Conservation (phyloP, 495 filamentous ascomycete species). For the Astrocystis sublimbata region DNA sequence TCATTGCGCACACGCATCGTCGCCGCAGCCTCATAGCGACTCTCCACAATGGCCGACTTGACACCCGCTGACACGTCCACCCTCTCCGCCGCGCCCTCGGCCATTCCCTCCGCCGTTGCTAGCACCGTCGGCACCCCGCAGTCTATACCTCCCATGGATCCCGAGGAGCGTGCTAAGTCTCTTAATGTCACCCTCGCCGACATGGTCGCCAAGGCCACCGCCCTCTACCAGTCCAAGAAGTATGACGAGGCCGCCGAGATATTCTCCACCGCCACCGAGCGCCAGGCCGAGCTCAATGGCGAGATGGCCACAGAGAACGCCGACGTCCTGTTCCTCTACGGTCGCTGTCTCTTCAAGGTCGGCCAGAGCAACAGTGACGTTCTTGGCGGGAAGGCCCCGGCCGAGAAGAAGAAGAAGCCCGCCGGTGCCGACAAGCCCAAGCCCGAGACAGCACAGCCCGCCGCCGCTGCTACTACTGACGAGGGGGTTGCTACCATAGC, state of each 20-base stretch:
- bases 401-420: conserved; percentile 53
- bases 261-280: conserved; percentile 83
- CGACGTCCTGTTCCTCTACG: conserved; percentile 90
- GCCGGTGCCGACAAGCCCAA: conserved; percentile 45
- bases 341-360: conserved; percentile 87
- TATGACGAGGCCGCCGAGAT: conserved; percentile 80
- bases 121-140: conserved; percentile 31
- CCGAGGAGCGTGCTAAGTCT: conserved; percentile 44
- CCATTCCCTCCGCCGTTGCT: conserved; percentile 25
- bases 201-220: conserved; percentile 55
- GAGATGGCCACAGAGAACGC: conserved; percentile 88
- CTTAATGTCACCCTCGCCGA: conserved; percentile 60
- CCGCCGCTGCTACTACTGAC: conserved; percentile 31
- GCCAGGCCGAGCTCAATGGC: conserved; percentile 89
- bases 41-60: conserved; percentile 29
- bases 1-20: background rate
- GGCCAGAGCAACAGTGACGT: conserved; percentile 94
- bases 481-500: conserved; percentile 47
- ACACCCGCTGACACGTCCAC: conserved; percentile 29
- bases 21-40: background rate
- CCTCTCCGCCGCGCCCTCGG: conserved; percentile 29
- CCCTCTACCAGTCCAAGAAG: conserved; percentile 77
- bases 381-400: conserved; percentile 76
- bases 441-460: conserved; percentile 30
- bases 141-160: conserved; percentile 35